Evolutionary conservation across 441 rosid genomes (phyloP), one percentile per base, ranked within the genome.

Genomic region (Lepidium campestre): DNA sequence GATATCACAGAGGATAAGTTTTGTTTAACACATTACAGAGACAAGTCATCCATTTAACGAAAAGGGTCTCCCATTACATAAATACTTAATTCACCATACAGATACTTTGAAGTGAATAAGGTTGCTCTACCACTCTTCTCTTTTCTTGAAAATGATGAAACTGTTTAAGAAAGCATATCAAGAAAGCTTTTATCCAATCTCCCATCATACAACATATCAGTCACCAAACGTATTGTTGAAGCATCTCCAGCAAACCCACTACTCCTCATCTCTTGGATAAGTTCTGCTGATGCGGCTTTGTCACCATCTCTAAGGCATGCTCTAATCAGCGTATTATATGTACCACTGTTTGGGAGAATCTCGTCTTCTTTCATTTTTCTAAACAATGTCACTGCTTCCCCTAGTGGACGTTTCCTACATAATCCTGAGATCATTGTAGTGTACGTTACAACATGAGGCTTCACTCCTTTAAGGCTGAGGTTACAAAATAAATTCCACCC

Each of bases 391-490:
- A 36, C 1, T 0, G 70, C 77, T 58, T 76, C 72, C 4, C 42
- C 0, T 9, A 14, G 1, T 39, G 47, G 2, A 0, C 67, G 8
- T 60, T 37, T 59, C 19, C 18, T 37, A 46, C 64, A 65, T 2
- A 77, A 65, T 0, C 66, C 77, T n/a, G 41, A 31, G 19, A 81
- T 57, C 62, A 81, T 57, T 10, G 31, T 49, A 1, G 0, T 67
- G 53, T 35, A 67, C 0, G 37, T 22, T 52, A 67, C 0, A 13
- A 39, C 46, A 13, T 58, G 0, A 1, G 77, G 72, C 5, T 66
- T 7, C 20, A 67, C 13, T 32, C 77, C 75, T 36, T 68, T 55
- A 0, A 2, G 3, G 27, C 2, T 10, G 22, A 77, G 67, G 3
- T 40, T 27, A 11, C 5, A 3, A 54, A 72, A 78, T 7, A 75